Evolutionary conservation across 1,284 basidiomycete species (phyloP).

Genomic region (Binderoboletus segoi): DNA sequence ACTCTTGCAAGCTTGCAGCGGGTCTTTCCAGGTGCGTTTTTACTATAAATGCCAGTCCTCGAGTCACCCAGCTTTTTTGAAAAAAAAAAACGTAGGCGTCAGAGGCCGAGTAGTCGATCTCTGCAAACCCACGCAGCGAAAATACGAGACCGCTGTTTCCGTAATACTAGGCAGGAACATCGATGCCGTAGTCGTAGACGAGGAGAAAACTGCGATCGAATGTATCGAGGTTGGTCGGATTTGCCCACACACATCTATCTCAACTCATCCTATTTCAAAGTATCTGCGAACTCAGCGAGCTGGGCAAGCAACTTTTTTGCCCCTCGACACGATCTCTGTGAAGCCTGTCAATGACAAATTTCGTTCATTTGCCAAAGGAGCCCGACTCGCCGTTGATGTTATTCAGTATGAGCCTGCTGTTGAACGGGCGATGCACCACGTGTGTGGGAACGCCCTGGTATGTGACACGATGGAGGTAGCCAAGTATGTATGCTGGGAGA

Average conservation of each 20-base stretch:
- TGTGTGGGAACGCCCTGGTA: conserved; percentile 92
- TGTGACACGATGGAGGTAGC: conserved; percentile 96
- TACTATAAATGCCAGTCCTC: conserved; percentile 7
- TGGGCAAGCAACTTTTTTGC: conserved; percentile 96
- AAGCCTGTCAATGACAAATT: conserved; percentile 95
- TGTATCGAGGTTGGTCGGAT: conserved; percentile 80
- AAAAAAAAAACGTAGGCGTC: conserved; percentile 55
- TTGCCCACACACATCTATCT: not conserved
- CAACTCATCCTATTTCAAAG: conserved; percentile 40
- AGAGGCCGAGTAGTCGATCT: conserved; percentile 90
- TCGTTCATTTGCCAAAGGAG: conserved; percentile 88
- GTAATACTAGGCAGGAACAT: conserved; percentile 96
- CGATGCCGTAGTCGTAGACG: conserved; percentile 94
- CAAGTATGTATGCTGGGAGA: conserved; percentile 89
- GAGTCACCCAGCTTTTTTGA: not conserved
- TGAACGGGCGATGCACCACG: conserved; percentile 94
- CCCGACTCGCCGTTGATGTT: conserved; percentile 92
- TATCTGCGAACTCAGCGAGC: conserved; percentile 95
- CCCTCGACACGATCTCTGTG: conserved; percentile 93
- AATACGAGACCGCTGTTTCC: conserved; percentile 93
- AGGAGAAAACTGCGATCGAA: conserved; percentile 95
- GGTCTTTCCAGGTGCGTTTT: conserved; percentile 74
- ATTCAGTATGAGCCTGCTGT: conserved; percentile 86
- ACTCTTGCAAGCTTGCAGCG: conserved; percentile 82
- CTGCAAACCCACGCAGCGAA: conserved; percentile 90